Evolutionary conservation across 2,329 filamentous ascomycete species (phyloP).

Genomic region (Exophiala phaeomuriformis): DNA sequence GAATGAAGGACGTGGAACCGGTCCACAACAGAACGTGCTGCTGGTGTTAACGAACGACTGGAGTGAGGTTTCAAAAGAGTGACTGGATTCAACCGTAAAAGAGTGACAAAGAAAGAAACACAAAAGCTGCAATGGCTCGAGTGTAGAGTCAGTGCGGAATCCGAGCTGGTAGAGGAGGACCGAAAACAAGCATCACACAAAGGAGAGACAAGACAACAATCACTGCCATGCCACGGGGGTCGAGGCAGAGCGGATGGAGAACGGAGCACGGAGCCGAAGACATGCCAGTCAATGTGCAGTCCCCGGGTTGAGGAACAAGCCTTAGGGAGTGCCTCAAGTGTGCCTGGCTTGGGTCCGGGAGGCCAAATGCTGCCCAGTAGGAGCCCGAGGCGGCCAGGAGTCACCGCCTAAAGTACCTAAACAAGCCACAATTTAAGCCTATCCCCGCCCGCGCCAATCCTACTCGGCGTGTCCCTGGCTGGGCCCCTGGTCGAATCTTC

Average conservation of each 20-base stretch:
- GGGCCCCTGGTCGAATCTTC: neutral
- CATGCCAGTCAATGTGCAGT: neutral
- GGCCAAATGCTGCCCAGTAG: neutral
- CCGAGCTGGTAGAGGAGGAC: neutral
- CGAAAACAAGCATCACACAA: neutral
- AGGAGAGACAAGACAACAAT: neutral
- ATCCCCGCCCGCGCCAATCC: neutral
- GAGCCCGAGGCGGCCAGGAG: neutral
- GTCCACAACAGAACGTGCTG: slow-evolving; percentile 15
- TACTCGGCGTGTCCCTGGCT: neutral
- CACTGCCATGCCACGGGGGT: no score
- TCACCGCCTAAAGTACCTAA: neutral
- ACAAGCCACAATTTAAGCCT: neutral
- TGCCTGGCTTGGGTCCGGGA: no score
- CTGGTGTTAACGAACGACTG: slow-evolving; percentile 24
- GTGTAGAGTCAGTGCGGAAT: slow-evolving; percentile 8
- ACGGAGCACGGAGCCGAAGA: neutral
- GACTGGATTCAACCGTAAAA: slow-evolving; percentile 16
- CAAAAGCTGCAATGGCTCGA: neutral
- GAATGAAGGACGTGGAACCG: slow-evolving; percentile 16
- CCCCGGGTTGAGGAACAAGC: no score
- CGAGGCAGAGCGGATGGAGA: neutral
- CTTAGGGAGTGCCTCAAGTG: no score
- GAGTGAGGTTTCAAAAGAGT: slow-evolving; percentile 24
- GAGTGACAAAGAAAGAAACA: slow-evolving; percentile 17